A percentile compares a stretch with the other conserved stretches of the same genome.
phyloP scores from a whole-genome alignment of 169 alveolate species.

The Plasmodium fragile region DNA sequence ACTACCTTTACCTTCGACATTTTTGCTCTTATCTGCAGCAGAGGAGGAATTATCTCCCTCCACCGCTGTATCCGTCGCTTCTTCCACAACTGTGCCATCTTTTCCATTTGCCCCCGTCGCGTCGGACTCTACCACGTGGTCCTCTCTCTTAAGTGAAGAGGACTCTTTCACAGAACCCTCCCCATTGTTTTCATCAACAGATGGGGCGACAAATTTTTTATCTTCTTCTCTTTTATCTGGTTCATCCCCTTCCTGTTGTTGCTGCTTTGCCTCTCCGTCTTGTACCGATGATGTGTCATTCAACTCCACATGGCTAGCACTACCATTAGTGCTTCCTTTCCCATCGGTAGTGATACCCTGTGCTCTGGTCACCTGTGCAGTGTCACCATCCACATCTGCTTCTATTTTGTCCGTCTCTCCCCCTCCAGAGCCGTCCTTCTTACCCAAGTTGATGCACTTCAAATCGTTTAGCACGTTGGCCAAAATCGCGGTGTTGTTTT shows the following conservation, averaged over 20 bases:
- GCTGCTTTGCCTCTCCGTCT: neutral
- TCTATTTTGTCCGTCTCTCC: neutral
- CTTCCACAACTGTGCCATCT: neutral
- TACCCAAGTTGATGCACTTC: slow-evolving; percentile 30
- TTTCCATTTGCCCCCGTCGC: neutral
- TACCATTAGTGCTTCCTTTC: neutral
- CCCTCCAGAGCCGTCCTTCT: slow-evolving; percentile 15
- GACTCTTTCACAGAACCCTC: neutral
- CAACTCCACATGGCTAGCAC: neutral
- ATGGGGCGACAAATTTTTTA: neutral
- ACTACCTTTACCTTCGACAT: neutral
- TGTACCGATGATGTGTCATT: neutral
- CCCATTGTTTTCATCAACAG: neutral
- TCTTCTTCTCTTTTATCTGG: neutral
- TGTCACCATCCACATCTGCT: neutral
- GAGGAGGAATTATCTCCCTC: neutral
- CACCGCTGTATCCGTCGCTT: neutral
- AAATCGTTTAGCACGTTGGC: slow-evolving; percentile 49
- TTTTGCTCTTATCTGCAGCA: neutral
- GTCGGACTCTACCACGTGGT: neutral
- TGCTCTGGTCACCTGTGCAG: neutral
- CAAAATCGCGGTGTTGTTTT: neutral
- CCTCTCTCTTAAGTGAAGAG: neutral
- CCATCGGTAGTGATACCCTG: neutral
- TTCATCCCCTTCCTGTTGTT: neutral